Evolutionary conservation across 176 grass and related monocot genomes (phyloP).

Genomic region (Juncus effusus): DNA sequence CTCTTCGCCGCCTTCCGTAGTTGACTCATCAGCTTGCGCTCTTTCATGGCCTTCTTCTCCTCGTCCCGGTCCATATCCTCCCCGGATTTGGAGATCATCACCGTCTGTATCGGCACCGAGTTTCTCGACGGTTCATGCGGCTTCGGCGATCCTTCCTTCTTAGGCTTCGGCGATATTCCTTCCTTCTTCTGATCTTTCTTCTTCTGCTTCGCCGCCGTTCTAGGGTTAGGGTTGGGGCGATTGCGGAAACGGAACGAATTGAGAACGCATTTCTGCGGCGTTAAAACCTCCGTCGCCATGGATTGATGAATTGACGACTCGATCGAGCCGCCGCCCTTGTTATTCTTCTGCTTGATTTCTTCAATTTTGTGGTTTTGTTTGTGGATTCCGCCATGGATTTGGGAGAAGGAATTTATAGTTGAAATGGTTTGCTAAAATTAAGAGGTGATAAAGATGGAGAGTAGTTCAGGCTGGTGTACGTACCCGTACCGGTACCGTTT

Average conservation of each 20-base stretch:
- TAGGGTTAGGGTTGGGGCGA: slow-evolving; percentile 7
- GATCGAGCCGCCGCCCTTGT: slow-evolving; percentile 6
- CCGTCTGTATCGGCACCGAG: not conserved
- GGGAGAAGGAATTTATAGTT: slow-evolving; percentile 6
- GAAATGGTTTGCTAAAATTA: slow-evolving; percentile 16
- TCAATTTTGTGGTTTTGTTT: slow-evolving; percentile 2
- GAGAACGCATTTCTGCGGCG: slow-evolving; percentile 22
- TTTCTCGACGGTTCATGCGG: not conserved
- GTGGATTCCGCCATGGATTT: not conserved
- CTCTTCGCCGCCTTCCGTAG: not conserved
- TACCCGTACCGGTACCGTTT: slow-evolving; percentile 19
- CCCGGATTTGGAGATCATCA: slow-evolving; percentile 20
- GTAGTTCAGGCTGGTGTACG: not conserved
- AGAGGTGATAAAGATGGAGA: not conserved
- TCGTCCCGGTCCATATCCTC: not conserved
- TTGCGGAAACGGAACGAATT: not conserved
- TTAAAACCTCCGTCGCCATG: slow-evolving; percentile 22
- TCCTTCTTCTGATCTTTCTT: slow-evolving; percentile 22
- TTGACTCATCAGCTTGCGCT: slow-evolving; percentile 9
- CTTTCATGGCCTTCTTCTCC: slow-evolving; percentile 5
- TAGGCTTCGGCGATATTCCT: slow-evolving; percentile 16
- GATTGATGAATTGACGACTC: slow-evolving; percentile 16
- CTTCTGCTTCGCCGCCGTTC: slow-evolving; percentile 5
- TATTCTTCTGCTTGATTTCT: not conserved
- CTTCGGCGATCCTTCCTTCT: slow-evolving; percentile 4